Conservation (phyloP, 257 asterid species). For the Salvia rosmarinus region DNA sequence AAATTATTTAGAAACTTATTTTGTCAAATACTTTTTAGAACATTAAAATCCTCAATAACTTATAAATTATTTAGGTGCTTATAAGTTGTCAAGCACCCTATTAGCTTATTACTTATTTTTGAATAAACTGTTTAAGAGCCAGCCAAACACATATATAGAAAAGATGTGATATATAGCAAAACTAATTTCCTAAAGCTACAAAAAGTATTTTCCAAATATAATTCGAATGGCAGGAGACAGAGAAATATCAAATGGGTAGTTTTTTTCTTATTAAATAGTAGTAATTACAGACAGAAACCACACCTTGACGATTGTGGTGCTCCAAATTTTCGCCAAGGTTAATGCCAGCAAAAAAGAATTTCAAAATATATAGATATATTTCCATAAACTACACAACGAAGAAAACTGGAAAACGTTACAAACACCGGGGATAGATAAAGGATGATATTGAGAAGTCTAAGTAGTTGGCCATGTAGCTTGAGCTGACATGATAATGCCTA, state of each 20-base stretch:
- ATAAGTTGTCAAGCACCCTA: too few species aligned
- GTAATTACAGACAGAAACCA: slow-evolving; percentile 31
- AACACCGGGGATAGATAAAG: slow-evolving; percentile 17
- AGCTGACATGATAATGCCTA: slow-evolving; percentile 86
- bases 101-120: too few species aligned
- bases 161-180: not conserved
- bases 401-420: slow-evolving; percentile 34
- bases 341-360: slow-evolving; percentile 20
- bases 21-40: too few species aligned
- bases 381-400: slow-evolving; percentile 2
- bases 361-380: not conserved
- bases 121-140: too few species aligned
- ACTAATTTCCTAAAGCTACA: not conserved
- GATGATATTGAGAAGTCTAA: slow-evolving; percentile 26
- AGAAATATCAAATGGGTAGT: not conserved
- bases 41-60: too few species aligned
- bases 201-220: not conserved
- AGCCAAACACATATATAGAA: too few species aligned
- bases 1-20: too few species aligned
- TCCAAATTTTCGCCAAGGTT: slow-evolving; percentile 6
- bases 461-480: slow-evolving; percentile 84
- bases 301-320: not conserved
- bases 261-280: slow-evolving; percentile 17
- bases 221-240: not conserved
- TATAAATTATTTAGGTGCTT: too few species aligned